Percentiles rank a stretch among this genome's conserved stretches.
These are phyloP conservation scores for Dactylellina sp. DNA, from an alignment of 2,329 filamentous ascomycete genomes.

Conservation along the genomic window DNA sequence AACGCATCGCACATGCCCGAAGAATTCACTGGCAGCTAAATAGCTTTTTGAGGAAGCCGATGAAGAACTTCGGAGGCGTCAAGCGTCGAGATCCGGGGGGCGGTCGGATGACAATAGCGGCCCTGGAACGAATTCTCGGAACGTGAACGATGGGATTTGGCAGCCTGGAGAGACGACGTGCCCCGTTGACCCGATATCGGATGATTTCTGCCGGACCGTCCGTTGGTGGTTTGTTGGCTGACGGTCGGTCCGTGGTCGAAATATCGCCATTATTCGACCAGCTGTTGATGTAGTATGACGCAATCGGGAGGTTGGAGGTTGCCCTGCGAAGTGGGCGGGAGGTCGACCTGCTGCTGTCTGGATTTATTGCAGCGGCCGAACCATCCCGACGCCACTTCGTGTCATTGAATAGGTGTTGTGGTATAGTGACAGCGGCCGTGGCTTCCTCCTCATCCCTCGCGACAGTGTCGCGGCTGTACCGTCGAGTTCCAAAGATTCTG, in stretches of 20 bases:
- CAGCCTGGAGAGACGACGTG: background rate
- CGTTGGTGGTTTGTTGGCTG: background rate
- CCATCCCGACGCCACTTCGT: conserved; percentile 40
- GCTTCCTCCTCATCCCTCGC: conserved; percentile 12
- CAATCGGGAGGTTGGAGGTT: conserved; percentile 29
- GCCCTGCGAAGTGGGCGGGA: conserved; percentile 28
- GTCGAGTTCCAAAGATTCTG: conserved; percentile 29
- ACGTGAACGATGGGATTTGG: conserved; percentile 8
- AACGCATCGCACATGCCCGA: no score
- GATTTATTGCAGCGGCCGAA: background rate
- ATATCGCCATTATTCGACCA: background rate
- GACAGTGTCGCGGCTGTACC: conserved; percentile 14
- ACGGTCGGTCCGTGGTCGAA: no score
- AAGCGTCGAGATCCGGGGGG: no score
- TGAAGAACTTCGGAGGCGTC: background rate
- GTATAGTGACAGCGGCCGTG: conserved; percentile 25
- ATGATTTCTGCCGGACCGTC: conserved; percentile 13
- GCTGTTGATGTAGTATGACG: conserved; percentile 41
- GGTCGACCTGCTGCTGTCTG: background rate
- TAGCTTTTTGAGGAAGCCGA: background rate
- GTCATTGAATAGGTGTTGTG: conserved; percentile 29
- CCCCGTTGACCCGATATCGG: conserved; percentile 15
- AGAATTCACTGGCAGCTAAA: background rate
- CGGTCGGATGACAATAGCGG: background rate
- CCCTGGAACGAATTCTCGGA: conserved; percentile 6